A percentile compares a stretch with the other conserved stretches of the same genome.
These are phyloP conservation scores for Curvularia verruculosa DNA, from an alignment of 2,329 filamentous ascomycete species.

Conservation along the genomic window DNA sequence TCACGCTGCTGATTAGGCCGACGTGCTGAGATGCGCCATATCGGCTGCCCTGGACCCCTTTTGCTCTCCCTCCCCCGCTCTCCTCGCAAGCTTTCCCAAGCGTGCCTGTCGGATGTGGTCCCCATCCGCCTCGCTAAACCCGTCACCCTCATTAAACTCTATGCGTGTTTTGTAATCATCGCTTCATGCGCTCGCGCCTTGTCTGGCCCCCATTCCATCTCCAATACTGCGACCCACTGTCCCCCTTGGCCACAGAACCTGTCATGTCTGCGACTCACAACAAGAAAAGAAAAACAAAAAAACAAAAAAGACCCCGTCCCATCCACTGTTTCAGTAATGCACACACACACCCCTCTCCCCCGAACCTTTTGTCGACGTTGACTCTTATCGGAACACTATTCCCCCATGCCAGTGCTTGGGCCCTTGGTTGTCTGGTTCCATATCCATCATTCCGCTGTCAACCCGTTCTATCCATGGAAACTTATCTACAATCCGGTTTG, in stretches of 20 bases:
- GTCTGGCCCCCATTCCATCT: no score
- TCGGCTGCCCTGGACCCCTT: neutral
- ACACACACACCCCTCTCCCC: no score
- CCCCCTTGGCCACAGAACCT: no score
- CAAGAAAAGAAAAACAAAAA: neutral
- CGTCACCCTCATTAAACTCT: neutral
- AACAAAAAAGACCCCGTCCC: neutral
- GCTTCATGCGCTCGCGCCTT: neutral
- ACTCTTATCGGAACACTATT: neutral
- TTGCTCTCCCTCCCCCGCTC: neutral
- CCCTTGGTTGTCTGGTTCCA: neutral
- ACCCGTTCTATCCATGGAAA: no score
- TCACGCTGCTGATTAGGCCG: neutral
- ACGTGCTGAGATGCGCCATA: neutral
- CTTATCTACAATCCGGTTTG: neutral
- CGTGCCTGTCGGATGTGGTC: neutral
- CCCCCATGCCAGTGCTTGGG: neutral
- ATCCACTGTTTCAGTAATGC: neutral
- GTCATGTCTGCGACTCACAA: no score
- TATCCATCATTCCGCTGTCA: neutral
- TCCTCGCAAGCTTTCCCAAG: neutral
- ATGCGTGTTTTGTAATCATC: neutral
- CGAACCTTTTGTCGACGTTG: no score
- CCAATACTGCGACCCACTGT: no score
- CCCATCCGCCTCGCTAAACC: neutral